Evolutionary conservation across 1,284 basidiomycete species (phyloP), one percentile per base, ranked within the genome.

Genomic region (Sphaerobolus stellatus): DNA sequence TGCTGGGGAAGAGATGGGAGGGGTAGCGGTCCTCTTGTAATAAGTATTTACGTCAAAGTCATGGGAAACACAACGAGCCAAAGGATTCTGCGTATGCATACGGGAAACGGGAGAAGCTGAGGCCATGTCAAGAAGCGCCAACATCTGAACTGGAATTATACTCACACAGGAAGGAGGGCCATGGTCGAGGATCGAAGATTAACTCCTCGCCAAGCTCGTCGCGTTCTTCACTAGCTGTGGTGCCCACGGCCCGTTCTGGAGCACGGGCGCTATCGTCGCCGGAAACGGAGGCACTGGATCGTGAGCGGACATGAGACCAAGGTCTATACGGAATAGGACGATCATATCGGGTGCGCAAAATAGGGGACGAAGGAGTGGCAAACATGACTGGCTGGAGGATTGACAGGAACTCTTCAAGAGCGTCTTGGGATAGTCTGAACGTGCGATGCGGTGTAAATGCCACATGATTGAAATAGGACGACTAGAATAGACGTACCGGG

Each of bases 341-440:
- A 57, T 78, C 75, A 59, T 80, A 81, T 53, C 78, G 78, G 33
- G 80, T 68, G 56, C 81, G 79, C 40, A 83, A 68, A 43, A 79
- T 74, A 24, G 83, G 84, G 31, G 84, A 85, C 13, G 77, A 73
- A 0, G 69, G 79, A 24, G 79, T 77, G 61, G 83, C 81, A 59
- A 87, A 79, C 48, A 82, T 76, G 27, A 85, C 49, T 20, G 59
- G 86, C 20, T 82, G 77, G 46, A 90, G 73, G 64, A 91, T 91
- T 51, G 87, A 86, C 30, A 90, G 74, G 61, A 91, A 90, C 68
- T 91, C 88, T 66, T 91, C 88, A 24, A 91, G 78, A 7, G 88
- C 88, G 69, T 90, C 88, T 8, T 83, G 79, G 2, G 85, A 77
- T 7, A 66, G 36, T 18, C 50, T 51, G 11, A 34, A 22, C 27